A percentile compares a stretch with the other conserved stretches of the same genome.
These are phyloP conservation scores for Tetrapisispora taiwanensis DNA, from an alignment of 805 yeast species.

Conservation along the genomic window DNA sequence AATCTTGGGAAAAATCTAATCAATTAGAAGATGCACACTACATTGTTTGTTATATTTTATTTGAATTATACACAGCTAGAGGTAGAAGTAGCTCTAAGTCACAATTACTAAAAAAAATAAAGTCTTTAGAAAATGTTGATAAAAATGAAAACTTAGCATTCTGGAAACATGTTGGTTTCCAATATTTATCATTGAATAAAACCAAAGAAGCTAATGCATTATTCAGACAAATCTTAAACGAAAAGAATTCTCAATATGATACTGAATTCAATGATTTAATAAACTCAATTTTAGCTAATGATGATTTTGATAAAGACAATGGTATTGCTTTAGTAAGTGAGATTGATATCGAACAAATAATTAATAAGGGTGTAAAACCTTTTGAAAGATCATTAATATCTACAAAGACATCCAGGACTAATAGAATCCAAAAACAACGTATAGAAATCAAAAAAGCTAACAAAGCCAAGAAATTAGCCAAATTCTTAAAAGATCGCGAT, in stretches of 20 bases:
- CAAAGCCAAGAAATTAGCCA: slow-evolving; percentile 15
- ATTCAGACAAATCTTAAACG: slow-evolving; percentile 7
- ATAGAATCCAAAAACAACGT: slow-evolving; percentile 24
- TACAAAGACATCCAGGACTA: neutral
- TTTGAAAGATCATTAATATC: neutral
- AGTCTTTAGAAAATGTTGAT: neutral
- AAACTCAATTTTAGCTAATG: slow-evolving; percentile 2
- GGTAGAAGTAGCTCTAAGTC: slow-evolving; percentile 17
- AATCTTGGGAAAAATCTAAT: slow-evolving; percentile 2
- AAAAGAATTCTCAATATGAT: neutral
- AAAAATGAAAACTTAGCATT: slow-evolving; percentile 7
- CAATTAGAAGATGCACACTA: slow-evolving; percentile 4
- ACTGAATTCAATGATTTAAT: slow-evolving; percentile 9
- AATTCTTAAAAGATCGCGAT: slow-evolving; percentile 23
- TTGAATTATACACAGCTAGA: slow-evolving; percentile 18
- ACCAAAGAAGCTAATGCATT: slow-evolving; percentile 10
- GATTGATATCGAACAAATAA: slow-evolving; percentile 17
- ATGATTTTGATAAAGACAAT: slow-evolving; percentile 7
- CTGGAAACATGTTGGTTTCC: slow-evolving; percentile 25
- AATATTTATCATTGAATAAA: slow-evolving; percentile 16
- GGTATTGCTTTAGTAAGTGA: slow-evolving; percentile 12
- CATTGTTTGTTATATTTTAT: slow-evolving; percentile 14
- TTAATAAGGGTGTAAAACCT: slow-evolving; percentile 13
- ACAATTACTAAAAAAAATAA: slow-evolving; percentile 12
- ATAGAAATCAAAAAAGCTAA: slow-evolving; percentile 16